Percentiles rank a stretch among this genome's conserved stretches.
phyloP scores from a whole-genome alignment of 352 stramenopile genomes.

The Globisporangium splendens region DNA sequence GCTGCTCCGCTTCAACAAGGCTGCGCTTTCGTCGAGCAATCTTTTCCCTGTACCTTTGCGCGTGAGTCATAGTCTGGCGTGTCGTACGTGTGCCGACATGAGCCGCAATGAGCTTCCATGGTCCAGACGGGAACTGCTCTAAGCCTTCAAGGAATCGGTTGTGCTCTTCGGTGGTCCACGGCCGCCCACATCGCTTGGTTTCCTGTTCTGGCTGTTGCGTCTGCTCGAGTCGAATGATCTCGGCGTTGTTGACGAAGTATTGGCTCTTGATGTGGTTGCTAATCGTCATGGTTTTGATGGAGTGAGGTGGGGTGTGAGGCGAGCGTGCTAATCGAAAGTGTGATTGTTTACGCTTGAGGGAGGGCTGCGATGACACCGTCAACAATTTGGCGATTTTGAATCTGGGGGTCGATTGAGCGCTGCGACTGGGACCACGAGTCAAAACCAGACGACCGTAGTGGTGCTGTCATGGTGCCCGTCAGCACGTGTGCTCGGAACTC shows the following conservation, averaged over 20 bases:
- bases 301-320: no score
- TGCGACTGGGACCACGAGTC: no score
- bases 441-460: no score
- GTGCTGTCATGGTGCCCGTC: no score
- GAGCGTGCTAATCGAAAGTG: no score
- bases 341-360: no score
- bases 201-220: neutral
- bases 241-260: conserved; percentile 10
- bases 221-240: conserved; percentile 8
- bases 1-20: no score
- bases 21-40: no score
- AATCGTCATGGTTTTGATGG: conserved; percentile 2
- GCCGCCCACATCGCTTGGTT: conserved; percentile 18
- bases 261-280: conserved; percentile 9
- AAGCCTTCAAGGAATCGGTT: conserved; percentile 31
- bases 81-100: conserved; percentile 24
- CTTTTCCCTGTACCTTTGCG: conserved; percentile 29
- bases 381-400: no score
- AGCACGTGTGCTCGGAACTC: no score
- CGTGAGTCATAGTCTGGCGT: conserved; percentile 32
- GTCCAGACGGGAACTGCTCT: conserved; percentile 24
- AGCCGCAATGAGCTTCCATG: conserved; percentile 26
- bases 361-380: no score
- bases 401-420: no score
- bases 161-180: conserved; percentile 36